Evolutionary conservation across 1,284 basidiomycete genomes (phyloP).

Genomic region (Boletus semigastroideus): DNA sequence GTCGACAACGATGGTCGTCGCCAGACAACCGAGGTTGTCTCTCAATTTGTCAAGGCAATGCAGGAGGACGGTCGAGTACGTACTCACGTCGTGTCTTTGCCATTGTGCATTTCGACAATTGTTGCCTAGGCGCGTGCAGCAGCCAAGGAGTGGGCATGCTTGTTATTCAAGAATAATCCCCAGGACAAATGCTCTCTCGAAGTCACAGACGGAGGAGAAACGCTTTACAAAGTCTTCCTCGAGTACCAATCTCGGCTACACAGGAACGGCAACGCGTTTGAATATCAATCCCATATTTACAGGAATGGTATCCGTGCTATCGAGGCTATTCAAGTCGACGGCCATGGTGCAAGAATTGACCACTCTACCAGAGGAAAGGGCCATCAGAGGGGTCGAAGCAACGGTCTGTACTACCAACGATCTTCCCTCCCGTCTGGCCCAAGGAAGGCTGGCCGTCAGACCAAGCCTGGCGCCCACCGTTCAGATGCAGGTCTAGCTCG

Average conservation of each 20-base stretch:
- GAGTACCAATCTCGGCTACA: slow-evolving; percentile 16
- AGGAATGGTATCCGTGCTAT: slow-evolving; percentile 9
- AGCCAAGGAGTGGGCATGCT: slow-evolving; percentile 12
- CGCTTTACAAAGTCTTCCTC: slow-evolving; percentile 23
- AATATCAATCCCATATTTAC: neutral
- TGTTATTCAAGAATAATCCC: slow-evolving; percentile 7
- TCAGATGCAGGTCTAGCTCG: slow-evolving; percentile 12
- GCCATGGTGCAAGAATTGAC: neutral
- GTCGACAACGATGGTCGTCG: neutral
- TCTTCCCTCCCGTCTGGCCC: neutral
- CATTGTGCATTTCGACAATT: neutral
- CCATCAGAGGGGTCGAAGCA: neutral
- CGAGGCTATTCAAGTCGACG: neutral
- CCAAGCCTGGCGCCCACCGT: neutral
- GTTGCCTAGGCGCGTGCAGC: slow-evolving; percentile 17
- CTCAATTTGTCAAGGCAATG: slow-evolving; percentile 17
- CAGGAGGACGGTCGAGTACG: slow-evolving; percentile 17
- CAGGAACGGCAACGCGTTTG: neutral
- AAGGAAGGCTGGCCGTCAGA: neutral
- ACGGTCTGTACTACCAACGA: neutral
- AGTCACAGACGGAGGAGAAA: slow-evolving; percentile 10
- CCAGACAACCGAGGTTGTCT: neutral
- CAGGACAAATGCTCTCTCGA: slow-evolving; percentile 5
- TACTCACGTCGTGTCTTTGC: neutral
- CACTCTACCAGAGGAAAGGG: neutral